A percentile compares a stretch with the other conserved stretches of the same genome.
phyloP scores from a whole-genome alignment of 306 rosid genomes.

The Cajanus cajan region DNA sequence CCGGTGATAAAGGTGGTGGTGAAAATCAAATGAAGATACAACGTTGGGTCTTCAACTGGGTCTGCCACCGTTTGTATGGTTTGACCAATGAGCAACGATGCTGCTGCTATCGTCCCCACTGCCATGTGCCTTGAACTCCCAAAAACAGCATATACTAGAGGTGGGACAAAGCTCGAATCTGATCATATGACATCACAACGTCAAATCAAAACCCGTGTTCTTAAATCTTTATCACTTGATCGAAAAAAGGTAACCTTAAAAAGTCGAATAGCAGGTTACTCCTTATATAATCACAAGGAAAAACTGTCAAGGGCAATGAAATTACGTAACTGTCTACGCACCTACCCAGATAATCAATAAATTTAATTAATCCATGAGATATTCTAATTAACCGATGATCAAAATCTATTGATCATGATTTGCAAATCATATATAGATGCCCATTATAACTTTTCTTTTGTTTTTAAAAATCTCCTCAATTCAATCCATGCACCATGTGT shows the following conservation, averaged over 20 bases:
- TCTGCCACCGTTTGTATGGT: slow-evolving; percentile 42
- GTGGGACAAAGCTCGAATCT: slow-evolving; percentile 90
- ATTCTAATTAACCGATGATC: neutral
- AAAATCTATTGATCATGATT: neutral
- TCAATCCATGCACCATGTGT: neutral
- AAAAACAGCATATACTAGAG: slow-evolving; percentile 64
- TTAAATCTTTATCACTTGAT: neutral
- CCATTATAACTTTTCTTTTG: neutral
- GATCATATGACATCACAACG: neutral
- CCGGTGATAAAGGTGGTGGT: slow-evolving; percentile 76
- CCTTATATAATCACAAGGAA: too few species aligned
- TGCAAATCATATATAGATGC: neutral
- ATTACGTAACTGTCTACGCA: neutral
- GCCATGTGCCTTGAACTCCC: slow-evolving; percentile 88
- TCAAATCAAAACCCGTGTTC: neutral
- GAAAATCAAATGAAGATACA: slow-evolving; percentile 64
- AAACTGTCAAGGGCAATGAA: neutral
- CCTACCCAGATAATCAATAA: neutral
- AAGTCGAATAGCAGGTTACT: too few species aligned
- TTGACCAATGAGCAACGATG: slow-evolving; percentile 58
- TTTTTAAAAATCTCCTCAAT: neutral
- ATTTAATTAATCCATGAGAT: neutral
- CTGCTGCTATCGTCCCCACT: slow-evolving; percentile 84
- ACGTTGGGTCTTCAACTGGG: slow-evolving; percentile 31
- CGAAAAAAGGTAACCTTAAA: neutral